Evolutionary conservation across 257 asterid species (phyloP), one percentile per base, ranked within the genome.

Genomic region (Penstemon eatonii): DNA sequence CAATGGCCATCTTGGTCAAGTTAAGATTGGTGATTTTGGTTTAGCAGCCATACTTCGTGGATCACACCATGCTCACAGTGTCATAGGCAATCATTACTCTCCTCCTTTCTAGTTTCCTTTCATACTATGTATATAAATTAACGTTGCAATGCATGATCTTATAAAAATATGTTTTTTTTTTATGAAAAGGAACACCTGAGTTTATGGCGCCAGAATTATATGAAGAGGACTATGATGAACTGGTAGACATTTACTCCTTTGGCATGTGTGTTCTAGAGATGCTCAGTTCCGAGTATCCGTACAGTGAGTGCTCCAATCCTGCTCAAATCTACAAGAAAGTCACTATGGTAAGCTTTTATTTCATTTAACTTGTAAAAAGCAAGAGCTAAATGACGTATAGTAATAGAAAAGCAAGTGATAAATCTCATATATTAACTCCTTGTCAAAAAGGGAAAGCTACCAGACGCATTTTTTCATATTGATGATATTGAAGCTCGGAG

Each of bases 311-410:
- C 80, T 78, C 92, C 4, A 90, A 90, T 65, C 87, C 96, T 55
- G 97, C 97, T 76, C 97, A 90, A 69, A 90, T 90, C n/a, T 90
- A 90, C 83, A 90, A 86, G 94, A 90, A 88, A 88, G 96, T 90
- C 18, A 88, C 91, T 60, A 82, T 89, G 74, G 97, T 90, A 76
- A 83, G 80, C 59, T 8, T 64, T 8, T 19, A 40, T 38, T 36
- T 5, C 7, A 63, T 5, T 45, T 44, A 7, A 25, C 2, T 10
- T 46, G 8, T 18, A 56, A 12, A 1, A 72, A 56, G 12, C 37
- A 25, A 25, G 33, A 25, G 33, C 33, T 25, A 25, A 25, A 25
- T 25, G 33, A 25, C 33, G 2, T 25, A 25, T 25, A 25, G 33
- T 25, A 25, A 25, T n/a, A 2, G 4, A 13, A 15, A 66, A 18